These are phyloP conservation scores for Phaseolus coccineus DNA, from an alignment of 331 rosid genomes.

Conservation along the genomic window DNA sequence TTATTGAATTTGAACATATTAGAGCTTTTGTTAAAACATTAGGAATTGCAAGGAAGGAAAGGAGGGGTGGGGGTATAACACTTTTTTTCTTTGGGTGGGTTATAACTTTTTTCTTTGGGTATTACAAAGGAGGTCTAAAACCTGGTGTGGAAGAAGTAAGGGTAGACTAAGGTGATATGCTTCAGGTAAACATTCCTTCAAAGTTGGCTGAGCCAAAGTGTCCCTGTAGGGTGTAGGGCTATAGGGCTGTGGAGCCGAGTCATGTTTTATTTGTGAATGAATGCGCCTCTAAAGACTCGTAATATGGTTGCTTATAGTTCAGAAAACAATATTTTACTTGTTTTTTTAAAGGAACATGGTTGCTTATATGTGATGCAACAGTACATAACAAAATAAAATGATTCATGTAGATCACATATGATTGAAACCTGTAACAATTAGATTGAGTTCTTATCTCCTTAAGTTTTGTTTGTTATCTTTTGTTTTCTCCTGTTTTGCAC, in stretches of 20 bases:
- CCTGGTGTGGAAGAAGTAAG: not conserved
- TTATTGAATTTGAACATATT: not conserved
- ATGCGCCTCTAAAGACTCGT: not conserved
- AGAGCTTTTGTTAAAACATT: not conserved
- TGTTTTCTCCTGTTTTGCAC: no score
- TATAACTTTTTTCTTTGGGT: not conserved
- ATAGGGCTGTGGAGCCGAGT: not conserved
- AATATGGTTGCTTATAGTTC: no score
- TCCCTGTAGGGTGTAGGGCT: not conserved
- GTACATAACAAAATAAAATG: no score
- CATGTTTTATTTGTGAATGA: not conserved
- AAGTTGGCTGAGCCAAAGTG: not conserved
- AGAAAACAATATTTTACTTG: no score
- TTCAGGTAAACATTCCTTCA: not conserved
- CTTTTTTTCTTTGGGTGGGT: not conserved
- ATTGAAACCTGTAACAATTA: no score
- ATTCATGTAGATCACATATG: no score
- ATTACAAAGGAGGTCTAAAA: not conserved
- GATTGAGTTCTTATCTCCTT: no score
- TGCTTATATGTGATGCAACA: no score
- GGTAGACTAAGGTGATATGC: not conserved
- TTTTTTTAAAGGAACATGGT: no score
- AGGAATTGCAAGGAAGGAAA: not conserved
- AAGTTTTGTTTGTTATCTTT: no score
- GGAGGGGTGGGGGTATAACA: not conserved